These are phyloP conservation scores for Penicillium riverlandense DNA, from an alignment of 495 filamentous ascomycete species.

Conservation along the genomic window DNA sequence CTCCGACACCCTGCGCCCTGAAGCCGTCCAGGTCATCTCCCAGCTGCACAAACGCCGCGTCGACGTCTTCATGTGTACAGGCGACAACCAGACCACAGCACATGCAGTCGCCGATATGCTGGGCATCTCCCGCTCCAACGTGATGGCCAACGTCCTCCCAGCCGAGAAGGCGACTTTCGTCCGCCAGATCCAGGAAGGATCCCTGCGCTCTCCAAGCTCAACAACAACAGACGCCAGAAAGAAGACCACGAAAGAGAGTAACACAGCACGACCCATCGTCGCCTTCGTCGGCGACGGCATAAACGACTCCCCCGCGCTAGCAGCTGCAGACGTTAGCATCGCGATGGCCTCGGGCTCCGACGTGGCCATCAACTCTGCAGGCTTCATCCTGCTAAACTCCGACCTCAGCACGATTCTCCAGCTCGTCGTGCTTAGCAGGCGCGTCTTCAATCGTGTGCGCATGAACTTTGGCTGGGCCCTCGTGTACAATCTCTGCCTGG, in stretches of 20 bases:
- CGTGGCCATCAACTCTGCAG: constrained; percentile 72
- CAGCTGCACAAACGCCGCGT: constrained; percentile 58
- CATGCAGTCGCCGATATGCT: constrained; percentile 63
- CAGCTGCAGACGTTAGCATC: constrained; percentile 73
- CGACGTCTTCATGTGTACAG: constrained; percentile 86
- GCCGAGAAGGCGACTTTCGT: constrained; percentile 83
- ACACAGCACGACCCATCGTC: constrained; percentile 29
- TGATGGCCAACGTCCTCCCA: constrained; percentile 85
- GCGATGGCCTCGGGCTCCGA: constrained; percentile 80
- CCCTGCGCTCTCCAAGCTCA: constrained; percentile 1
- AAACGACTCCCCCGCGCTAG: constrained; percentile 80
- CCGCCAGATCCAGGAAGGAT: constrained; percentile 57
- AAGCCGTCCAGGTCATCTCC: constrained; percentile 58
- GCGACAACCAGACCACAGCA: constrained; percentile 58
- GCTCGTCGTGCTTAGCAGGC: constrained; percentile 60
- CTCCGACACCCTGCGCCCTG: constrained; percentile 72
- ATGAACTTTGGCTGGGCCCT: constrained; percentile 87
- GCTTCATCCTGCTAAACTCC: constrained; percentile 77
- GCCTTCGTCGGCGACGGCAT: constrained; percentile 79
- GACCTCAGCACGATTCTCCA: constrained; percentile 64
- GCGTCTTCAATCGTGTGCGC: constrained; percentile 71
- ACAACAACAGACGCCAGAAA: neutral
- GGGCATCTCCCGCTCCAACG: constrained; percentile 64
- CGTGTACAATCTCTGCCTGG: constrained; percentile 70
- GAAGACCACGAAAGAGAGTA: constrained; percentile 3